Evolutionary conservation across 1,284 basidiomycete genomes (phyloP).

Genomic region (Jaminaea rosea): DNA sequence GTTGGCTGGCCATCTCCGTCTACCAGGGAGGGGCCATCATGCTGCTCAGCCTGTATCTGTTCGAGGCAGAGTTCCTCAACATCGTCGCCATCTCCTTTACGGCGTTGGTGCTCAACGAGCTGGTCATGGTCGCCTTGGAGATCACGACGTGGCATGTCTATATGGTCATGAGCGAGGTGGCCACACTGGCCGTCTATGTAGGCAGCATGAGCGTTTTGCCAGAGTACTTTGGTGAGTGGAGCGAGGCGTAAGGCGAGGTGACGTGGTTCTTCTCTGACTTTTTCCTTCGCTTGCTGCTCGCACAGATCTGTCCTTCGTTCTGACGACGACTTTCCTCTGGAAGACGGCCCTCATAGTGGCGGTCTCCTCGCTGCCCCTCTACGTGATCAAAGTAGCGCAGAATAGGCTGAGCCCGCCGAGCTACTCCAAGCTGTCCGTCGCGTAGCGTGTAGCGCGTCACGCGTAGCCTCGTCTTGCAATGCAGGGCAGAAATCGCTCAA

Average conservation of each 20-base stretch:
- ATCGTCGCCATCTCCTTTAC: conserved; percentile 98
- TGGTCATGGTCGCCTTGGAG: conserved; percentile 97
- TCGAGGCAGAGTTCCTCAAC: conserved; percentile 95
- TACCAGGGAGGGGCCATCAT: conserved; percentile 99
- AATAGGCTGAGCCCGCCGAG: conserved; percentile 82
- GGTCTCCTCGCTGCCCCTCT: conserved; percentile 78
- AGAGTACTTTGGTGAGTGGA: conserved; percentile 69
- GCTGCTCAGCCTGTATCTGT: conserved; percentile 89
- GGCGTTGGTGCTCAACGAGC: conserved; percentile 86
- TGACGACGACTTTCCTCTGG: conserved; percentile 80
- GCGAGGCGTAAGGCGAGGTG: too few species aligned
- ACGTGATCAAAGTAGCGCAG: conserved; percentile 77
- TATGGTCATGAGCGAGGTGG: conserved; percentile 87
- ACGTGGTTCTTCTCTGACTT: background rate
- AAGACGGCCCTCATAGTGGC: conserved; percentile 81
- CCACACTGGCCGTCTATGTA: conserved; percentile 78
- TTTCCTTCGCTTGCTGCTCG: background rate
- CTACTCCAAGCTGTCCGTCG: conserved; percentile 64
- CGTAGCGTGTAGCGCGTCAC: too few species aligned
- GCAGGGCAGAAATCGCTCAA: too few species aligned
- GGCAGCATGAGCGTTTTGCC: conserved; percentile 87
- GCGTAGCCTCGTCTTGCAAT: too few species aligned
- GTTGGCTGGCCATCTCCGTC: conserved; percentile 92
- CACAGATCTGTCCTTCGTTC: conserved; percentile 80
- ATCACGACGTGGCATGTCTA: conserved; percentile 97